A percentile compares a stretch with the other conserved stretches of the same genome.
phyloP scores from a whole-genome alignment of 805 yeast species.

The Ogataea naganishii region DNA sequence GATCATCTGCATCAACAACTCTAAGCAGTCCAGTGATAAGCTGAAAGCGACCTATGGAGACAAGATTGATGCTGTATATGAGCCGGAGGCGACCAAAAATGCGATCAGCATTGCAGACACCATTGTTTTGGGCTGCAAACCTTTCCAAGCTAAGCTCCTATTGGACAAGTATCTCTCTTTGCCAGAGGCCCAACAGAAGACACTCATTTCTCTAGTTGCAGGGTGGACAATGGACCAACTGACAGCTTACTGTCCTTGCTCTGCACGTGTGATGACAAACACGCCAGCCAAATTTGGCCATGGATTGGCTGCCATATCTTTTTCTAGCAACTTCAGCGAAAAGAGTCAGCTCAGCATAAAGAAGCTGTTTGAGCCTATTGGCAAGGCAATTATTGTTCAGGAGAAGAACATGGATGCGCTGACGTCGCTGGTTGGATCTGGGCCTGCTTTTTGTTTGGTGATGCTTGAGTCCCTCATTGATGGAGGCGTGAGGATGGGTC shows the following conservation, averaged over 20 bases:
- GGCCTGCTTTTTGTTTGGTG: constrained; percentile 87
- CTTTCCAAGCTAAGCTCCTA: constrained; percentile 71
- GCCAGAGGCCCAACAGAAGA: no score
- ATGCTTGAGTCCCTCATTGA: constrained; percentile 90
- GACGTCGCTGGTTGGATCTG: constrained; percentile 91
- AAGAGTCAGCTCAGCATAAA: constrained; percentile 37
- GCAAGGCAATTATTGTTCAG: constrained; percentile 58
- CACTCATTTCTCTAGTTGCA: constrained; percentile 75
- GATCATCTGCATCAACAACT: constrained; percentile 71
- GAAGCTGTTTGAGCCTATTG: constrained; percentile 54
- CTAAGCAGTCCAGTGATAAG: constrained; percentile 39
- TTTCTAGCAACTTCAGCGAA: constrained; percentile 41
- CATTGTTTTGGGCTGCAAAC: constrained; percentile 81
- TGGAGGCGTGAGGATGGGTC: constrained; percentile 91
- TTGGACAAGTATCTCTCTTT: no score
- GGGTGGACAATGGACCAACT: constrained; percentile 84
- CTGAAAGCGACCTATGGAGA: constrained; percentile 42
- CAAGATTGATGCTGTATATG: constrained; percentile 43
- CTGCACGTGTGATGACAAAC: constrained; percentile 95
- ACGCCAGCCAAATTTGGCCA: constrained; percentile 91
- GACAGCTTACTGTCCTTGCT: constrained; percentile 25
- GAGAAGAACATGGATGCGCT: constrained; percentile 96
- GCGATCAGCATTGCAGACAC: constrained; percentile 63
- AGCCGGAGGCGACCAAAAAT: constrained; percentile 35
- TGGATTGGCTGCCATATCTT: constrained; percentile 91